phyloP scores from a whole-genome alignment of 345 rosid genomes.

The Gossypium thurberi region DNA sequence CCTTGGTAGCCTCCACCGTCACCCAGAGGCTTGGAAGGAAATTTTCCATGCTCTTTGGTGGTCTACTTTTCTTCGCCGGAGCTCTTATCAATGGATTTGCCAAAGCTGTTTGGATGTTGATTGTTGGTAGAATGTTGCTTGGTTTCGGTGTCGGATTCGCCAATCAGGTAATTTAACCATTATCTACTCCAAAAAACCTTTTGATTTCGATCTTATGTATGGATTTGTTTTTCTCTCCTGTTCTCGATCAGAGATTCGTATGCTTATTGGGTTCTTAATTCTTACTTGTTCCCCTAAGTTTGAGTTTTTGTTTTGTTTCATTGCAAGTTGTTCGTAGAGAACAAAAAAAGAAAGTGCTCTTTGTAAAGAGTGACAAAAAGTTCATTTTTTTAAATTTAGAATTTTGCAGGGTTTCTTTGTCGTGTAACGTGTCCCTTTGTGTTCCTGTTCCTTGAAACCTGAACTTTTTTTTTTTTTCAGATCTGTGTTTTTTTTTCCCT shows the following conservation, averaged over 20 bases:
- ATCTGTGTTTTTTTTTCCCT: slow-evolving; percentile 6
- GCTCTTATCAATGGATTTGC: slow-evolving; percentile 84
- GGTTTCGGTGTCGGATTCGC: slow-evolving; percentile 97
- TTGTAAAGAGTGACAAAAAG: background rate
- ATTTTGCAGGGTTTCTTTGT: slow-evolving; percentile 1
- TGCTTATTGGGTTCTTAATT: background rate
- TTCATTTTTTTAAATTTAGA: background rate
- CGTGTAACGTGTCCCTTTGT: slow-evolving; percentile 1
- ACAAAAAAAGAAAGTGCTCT: slow-evolving; percentile 6
- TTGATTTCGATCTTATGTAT: background rate
- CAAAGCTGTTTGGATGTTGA: slow-evolving; percentile 78
- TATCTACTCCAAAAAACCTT: background rate
- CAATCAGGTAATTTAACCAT: slow-evolving; percentile 53
- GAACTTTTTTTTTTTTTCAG: background rate
- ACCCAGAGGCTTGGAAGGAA: slow-evolving; percentile 73
- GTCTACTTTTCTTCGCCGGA: slow-evolving; percentile 72
- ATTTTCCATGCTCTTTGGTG: slow-evolving; percentile 85
- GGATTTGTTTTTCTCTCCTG: background rate
- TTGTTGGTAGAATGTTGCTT: slow-evolving; percentile 76
- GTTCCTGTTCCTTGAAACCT: background rate
- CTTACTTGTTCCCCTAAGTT: background rate
- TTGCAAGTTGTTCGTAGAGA: slow-evolving; percentile 2
- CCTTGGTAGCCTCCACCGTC: slow-evolving; percentile 70
- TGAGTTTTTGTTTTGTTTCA: slow-evolving; percentile 11
- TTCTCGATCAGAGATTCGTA: slow-evolving; percentile 10